Base-by-base conservation (phyloP, 805 yeast species). In the Suhomyces sp. region DNA sequence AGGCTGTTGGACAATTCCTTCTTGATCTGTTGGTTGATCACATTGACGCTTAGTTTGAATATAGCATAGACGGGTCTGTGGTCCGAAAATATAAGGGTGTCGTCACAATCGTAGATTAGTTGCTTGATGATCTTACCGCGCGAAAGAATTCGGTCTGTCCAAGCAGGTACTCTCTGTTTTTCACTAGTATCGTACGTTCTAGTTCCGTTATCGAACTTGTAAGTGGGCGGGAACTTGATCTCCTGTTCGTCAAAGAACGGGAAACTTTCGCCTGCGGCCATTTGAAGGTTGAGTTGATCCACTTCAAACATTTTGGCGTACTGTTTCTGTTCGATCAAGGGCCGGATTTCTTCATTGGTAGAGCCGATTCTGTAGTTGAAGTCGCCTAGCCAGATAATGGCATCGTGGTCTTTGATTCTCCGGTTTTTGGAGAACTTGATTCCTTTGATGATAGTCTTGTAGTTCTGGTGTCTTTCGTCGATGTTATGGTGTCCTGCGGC, bases 311-410 rank as follows among this genome's bases (percentile, higher is more conserved):
- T 70, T 26, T 76, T 74, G 4, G 72, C 75, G 48, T 71, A 75
- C 38, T 82, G 80, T 13, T 74, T 71, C 1, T 66, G 58, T 1
- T 70, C 72, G 27, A 92, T 67, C 53, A 82, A 72, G 1, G 70
- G 63, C 57, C 96, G 79, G 6, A 88, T 96, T 47, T 83, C 84
- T 27, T 90, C 97, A 63, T 87, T 90, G 0, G 87, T 74, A 48
- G 88, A 69, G 0, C 77, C 72, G 31, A 93, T 82, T 60, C 99
- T 77, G 68, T 88, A 94, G 66, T 94, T 94, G 67, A 93, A 81
- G 66, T 94, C 99, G 22, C 99, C 99, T 46, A 93, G 70, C 99
- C 99, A 94, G 19, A 94, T 77, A 6, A 90, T 86, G 40, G 84
- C 82, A 63, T 93, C 97, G 67, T 91, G 97, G 62, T 90, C 93